These are phyloP conservation scores for Umbelopsis vinacea DNA, from an alignment of 192 early-diverging fungal genomes.

Conservation along the genomic window DNA sequence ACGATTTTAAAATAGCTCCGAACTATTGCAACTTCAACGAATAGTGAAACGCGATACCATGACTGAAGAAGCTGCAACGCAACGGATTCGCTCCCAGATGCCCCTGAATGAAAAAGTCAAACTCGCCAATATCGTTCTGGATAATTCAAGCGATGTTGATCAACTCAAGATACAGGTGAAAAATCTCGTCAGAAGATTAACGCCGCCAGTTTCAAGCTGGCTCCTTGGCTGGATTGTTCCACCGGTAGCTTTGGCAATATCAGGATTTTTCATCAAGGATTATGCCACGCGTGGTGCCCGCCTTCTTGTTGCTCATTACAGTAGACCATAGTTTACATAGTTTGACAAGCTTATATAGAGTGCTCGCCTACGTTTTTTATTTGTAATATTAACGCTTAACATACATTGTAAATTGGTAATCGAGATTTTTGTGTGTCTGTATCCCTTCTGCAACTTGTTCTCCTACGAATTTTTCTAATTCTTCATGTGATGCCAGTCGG, in stretches of 20 bases:
- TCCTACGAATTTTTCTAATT: conserved; percentile 51
- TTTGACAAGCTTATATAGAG: neutral
- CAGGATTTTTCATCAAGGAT: neutral
- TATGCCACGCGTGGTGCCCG: conserved; percentile 6
- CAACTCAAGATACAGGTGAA: conserved; percentile 50
- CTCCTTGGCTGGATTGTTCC: conserved; percentile 35
- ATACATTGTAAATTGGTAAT: conserved; percentile 66
- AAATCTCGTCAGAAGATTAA: conserved; percentile 27
- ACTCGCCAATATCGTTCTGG: conserved; percentile 82
- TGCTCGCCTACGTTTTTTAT: neutral
- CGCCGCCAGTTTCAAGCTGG: conserved; percentile 35
- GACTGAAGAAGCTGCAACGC: conserved; percentile 62
- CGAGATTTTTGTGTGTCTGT: conserved; percentile 58
- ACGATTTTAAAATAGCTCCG: conserved; percentile 54
- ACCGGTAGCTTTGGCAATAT: conserved; percentile 26
- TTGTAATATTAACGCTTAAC: conserved; percentile 30
- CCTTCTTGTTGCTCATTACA: neutral
- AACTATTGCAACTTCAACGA: conserved; percentile 72
- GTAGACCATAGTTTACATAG: neutral
- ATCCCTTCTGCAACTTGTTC: conserved; percentile 42
- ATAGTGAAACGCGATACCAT: conserved; percentile 76
- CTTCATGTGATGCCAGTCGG: conserved; percentile 47
- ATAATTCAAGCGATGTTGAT: conserved; percentile 74
- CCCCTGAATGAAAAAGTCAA: conserved; percentile 75
- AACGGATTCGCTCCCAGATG: conserved; percentile 84